phyloP scores from a whole-genome alignment of 257 asterid species.

The Ligustrum vulgare region DNA sequence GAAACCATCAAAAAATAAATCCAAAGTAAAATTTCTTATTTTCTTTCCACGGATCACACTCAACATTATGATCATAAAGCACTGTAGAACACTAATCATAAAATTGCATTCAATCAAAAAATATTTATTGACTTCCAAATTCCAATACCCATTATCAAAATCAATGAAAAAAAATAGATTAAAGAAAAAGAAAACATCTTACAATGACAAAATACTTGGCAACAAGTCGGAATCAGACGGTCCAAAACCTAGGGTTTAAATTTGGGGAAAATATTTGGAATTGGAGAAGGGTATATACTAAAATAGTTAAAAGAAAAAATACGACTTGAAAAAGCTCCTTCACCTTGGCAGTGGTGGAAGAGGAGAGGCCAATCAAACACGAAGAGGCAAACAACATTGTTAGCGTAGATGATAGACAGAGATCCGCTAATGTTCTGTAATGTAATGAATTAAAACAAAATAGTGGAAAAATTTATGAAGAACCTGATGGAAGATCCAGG shows the following conservation, averaged over 20 bases:
- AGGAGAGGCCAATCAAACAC: too few relatives aligned
- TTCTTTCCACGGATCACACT: neutral
- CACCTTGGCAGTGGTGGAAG: too few relatives aligned
- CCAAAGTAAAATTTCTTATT: neutral
- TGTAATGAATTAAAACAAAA: neutral
- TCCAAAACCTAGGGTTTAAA: constrained; percentile 33
- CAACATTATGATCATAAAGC: neutral
- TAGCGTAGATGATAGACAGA: too few relatives aligned
- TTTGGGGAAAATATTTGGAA: too few relatives aligned
- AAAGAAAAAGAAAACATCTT: constrained; percentile 32
- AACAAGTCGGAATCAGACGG: constrained; percentile 73
- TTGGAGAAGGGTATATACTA: too few relatives aligned
- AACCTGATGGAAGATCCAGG: constrained; percentile 44
- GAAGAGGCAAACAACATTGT: too few relatives aligned
- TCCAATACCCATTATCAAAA: constrained; percentile 3
- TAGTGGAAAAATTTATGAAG: neutral
- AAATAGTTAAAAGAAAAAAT: too few relatives aligned
- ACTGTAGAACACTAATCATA: neutral
- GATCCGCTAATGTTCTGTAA: too few relatives aligned
- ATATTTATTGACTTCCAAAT: neutral
- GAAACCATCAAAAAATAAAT: neutral
- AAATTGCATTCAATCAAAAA: neutral
- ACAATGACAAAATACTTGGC: constrained; percentile 76
- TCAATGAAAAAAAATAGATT: neutral
- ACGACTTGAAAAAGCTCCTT: too few relatives aligned